Evolutionary conservation across 2,329 filamentous ascomycete species (phyloP), one percentile per base, ranked within the genome.

Genomic region (Cryphonectria nitschkei): DNA sequence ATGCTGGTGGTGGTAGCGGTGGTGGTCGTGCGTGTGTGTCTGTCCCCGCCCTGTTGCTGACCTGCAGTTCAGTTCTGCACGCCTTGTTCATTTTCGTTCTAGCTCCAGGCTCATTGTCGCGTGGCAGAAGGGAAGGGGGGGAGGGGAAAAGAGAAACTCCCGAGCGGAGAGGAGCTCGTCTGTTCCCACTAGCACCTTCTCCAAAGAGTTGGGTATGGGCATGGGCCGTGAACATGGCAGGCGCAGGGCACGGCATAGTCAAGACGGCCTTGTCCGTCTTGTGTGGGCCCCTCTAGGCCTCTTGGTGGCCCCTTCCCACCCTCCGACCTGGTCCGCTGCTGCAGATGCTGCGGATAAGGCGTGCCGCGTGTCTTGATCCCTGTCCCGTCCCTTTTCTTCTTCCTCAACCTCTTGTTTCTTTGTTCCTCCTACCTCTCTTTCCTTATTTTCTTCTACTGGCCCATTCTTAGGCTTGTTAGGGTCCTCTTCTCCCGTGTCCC

Each of bases 311-410:
- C n/a, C 26, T 29, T 29, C 43, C 43, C 43, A 56, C 52, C 52
- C n/a, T 29, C 52, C n/a, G 52, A 7, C 2, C n/a, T 29, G 16
- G n/a, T 34, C 56, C 32, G 34, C 58, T 61, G 19, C 58, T 61
- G 58, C 58, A 39, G 56, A 61, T 29, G 56, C 56, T 9, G 56
- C 58, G 58, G 58, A 61, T 61, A 39, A 61, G 58, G 58, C 58
- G 34, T 61, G 58, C 58, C 58, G 58, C 58, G 54, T 58, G 32
- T 34, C 29, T 32, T n/a, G 19, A 61, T 22, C 26, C 52, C 52
- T 54, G 52, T 54, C 52, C 52, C 52, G 52, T 54, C 52, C n/a
- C 22, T 50, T 50, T 50, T 50, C 22, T n/a, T 22, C 19, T 6
- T 16, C 19, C 9, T 7, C 37, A 26, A 26, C 37, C 8, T 39